Evolutionary conservation across 2,329 filamentous ascomycete genomes (phyloP).

Genomic region (Colletotrichum sp.): DNA sequence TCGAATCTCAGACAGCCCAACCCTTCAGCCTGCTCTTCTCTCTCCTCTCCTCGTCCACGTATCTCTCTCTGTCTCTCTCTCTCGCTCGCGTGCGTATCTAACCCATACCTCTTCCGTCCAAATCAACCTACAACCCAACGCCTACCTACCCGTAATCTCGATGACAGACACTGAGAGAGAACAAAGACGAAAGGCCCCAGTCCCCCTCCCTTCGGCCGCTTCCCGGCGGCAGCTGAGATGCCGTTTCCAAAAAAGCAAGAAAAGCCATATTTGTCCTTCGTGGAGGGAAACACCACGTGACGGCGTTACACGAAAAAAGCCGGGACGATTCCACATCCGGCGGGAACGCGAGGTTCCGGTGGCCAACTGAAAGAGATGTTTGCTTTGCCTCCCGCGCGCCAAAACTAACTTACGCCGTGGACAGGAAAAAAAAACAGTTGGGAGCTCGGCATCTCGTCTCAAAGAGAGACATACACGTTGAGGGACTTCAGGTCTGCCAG

Average conservation of each 20-base stretch:
- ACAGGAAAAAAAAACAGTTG: background rate
- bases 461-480: background rate
- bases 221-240: background rate
- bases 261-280: background rate
- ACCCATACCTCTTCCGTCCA: background rate
- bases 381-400: background rate
- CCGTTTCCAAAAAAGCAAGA: background rate
- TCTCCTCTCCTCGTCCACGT: background rate
- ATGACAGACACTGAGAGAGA: background rate
- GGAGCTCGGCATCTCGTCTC: background rate
- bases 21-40: background rate
- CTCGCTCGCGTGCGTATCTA: background rate
- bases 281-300: background rate
- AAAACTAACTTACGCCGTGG: background rate
- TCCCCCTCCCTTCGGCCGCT: background rate
- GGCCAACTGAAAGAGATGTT: background rate
- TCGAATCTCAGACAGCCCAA: background rate
- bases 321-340: background rate
- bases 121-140: background rate
- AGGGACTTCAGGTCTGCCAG: background rate
- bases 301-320: background rate
- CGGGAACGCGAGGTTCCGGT: background rate
- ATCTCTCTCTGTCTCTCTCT: background rate
- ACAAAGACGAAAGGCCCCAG: background rate
- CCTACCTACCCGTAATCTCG: background rate